Conservation (phyloP, 768 basidiomycete species). For the Melanogaster broomeanus region DNA sequence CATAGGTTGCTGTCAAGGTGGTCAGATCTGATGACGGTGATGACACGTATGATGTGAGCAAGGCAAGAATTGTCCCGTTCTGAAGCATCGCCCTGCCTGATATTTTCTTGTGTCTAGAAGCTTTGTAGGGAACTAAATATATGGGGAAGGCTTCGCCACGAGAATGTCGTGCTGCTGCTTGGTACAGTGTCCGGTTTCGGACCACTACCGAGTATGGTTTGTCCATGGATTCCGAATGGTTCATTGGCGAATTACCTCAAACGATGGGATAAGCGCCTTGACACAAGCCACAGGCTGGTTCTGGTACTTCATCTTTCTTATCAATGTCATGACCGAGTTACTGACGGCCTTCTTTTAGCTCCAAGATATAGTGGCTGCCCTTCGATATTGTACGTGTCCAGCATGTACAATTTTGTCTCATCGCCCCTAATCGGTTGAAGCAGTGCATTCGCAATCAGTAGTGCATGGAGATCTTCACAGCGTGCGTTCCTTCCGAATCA, state of each 20-base stretch:
- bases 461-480: slow-evolving; percentile 5
- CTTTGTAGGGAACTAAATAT: background rate
- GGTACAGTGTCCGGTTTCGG: slow-evolving; percentile 20
- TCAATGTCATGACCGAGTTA: background rate
- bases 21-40: background rate
- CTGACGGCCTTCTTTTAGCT: background rate
- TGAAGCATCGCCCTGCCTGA: background rate
- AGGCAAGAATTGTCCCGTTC: background rate
- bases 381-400: slow-evolving; percentile 4
- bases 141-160: slow-evolving; percentile 13
- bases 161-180: slow-evolving; percentile 24
- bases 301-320: background rate
- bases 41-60: background rate
- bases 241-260: slow-evolving; percentile 14
- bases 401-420: background rate
- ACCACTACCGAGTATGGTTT: slow-evolving; percentile 23
- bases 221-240: slow-evolving; percentile 21
- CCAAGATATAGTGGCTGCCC: slow-evolving; percentile 1
- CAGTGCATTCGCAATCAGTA: slow-evolving; percentile 1
- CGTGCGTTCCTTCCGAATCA: background rate
- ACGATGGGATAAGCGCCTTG: slow-evolving; percentile 2
- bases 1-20: background rate
- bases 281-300: background rate
- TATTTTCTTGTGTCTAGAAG: background rate
- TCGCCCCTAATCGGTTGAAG: background rate